A percentile compares a stretch with the other conserved stretches of the same genome.
phyloP scores from a whole-genome alignment of 23 red algal genomes.

The Porphyridium purpureum region DNA sequence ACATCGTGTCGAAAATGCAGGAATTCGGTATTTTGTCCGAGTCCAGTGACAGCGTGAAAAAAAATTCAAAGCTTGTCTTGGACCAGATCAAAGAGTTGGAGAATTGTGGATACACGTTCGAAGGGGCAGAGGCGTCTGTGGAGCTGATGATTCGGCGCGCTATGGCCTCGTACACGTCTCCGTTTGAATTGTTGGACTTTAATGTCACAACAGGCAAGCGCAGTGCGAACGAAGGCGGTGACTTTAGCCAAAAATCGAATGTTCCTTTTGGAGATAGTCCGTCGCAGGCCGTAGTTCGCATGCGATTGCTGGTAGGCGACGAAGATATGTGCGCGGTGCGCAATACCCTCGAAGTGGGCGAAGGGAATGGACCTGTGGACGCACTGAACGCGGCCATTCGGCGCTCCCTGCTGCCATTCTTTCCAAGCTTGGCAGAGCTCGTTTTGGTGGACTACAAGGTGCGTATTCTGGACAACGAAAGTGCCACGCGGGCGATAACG shows the following conservation, averaged over 20 bases:
- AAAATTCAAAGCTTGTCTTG: slow-evolving; percentile 20
- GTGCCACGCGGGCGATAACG: slow-evolving; percentile 69
- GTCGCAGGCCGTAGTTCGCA: slow-evolving; percentile 45
- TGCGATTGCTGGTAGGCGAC: slow-evolving; percentile 9
- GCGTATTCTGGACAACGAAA: slow-evolving; percentile 83
- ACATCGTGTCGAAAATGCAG: slow-evolving; percentile 67
- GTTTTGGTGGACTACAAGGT: slow-evolving; percentile 87
- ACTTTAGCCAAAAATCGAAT: not conserved
- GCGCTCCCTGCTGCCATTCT: slow-evolving; percentile 27
- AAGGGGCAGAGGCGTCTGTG: slow-evolving; percentile 81
- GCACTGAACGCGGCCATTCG: slow-evolving; percentile 77
- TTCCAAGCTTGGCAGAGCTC: slow-evolving; percentile 32
- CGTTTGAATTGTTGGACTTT: slow-evolving; percentile 92
- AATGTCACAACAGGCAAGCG: slow-evolving; percentile 72
- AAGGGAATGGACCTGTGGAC: slow-evolving; percentile 92
- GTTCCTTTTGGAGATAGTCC: not conserved
- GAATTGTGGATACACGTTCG: slow-evolving; percentile 93
- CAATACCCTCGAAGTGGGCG: slow-evolving; percentile 62
- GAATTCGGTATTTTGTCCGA: slow-evolving; percentile 47
- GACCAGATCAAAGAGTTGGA: slow-evolving; percentile 78
- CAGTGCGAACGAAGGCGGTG: slow-evolving; percentile 21
- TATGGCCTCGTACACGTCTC: slow-evolving; percentile 47
- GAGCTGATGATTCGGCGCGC: slow-evolving; percentile 75
- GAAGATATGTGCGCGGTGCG: slow-evolving; percentile 28
- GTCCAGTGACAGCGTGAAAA: slow-evolving; percentile 20